Evolutionary conservation across 768 basidiomycete species (phyloP).

Genomic region (Amanita pallidorosea): DNA sequence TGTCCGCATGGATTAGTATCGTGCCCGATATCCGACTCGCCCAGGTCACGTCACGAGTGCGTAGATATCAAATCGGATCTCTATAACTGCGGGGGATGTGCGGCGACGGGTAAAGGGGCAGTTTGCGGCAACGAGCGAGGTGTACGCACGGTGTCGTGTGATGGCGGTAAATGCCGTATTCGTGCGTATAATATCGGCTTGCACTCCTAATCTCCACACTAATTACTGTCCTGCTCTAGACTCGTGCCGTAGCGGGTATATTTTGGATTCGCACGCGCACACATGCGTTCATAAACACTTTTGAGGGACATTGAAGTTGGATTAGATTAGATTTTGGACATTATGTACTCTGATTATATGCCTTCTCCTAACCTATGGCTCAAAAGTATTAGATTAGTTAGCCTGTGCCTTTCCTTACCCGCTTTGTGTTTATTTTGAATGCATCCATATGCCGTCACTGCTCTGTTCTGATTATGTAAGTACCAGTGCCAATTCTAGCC

Average conservation of each 20-base stretch:
- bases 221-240: no score
- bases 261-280: no score
- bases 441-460: no score
- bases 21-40: conserved; percentile 8
- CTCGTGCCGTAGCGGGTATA: no score
- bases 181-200: conserved; percentile 5
- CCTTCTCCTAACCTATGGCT: background rate
- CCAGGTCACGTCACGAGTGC: conserved; percentile 9
- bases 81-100: conserved; percentile 14
- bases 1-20: conserved; percentile 2
- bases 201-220: no score
- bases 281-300: background rate
- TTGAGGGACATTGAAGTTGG: background rate
- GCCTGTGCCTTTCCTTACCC: no score
- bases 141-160: conserved; percentile 9
- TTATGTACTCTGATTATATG: background rate
- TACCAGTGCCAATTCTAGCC: no score
- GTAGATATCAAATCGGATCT: conserved; percentile 9
- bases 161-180: conserved; percentile 9
- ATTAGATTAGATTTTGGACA: background rate
- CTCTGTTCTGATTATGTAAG: no score
- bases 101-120: conserved; percentile 8
- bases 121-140: conserved; percentile 11
- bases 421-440: no score
- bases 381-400: conserved; percentile 7